These are phyloP conservation scores for Wickerhamiella allomyrinae DNA, from an alignment of 805 yeast genomes.

Conservation along the genomic window DNA sequence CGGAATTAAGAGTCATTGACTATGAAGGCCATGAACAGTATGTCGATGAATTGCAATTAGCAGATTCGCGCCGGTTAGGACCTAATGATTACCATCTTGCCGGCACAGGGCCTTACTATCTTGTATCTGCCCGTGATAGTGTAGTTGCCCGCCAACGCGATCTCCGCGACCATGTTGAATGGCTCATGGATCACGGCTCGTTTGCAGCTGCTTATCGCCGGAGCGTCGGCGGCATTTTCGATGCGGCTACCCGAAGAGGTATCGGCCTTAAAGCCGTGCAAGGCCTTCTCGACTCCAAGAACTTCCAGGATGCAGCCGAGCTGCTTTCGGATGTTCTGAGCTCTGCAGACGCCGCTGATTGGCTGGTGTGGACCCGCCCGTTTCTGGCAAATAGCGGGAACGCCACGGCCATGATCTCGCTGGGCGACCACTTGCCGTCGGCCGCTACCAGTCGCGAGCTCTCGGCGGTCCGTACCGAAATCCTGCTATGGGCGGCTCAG, in stretches of 20 bases:
- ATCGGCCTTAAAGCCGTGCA: slow-evolving; percentile 45
- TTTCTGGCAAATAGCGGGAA: slow-evolving; percentile 28
- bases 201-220: slow-evolving; percentile 52
- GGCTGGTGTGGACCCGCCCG: slow-evolving; percentile 51
- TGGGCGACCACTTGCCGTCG: slow-evolving; percentile 46
- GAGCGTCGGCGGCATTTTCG: not conserved
- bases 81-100: slow-evolving; percentile 50
- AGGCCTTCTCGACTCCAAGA: slow-evolving; percentile 22
- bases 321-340: slow-evolving; percentile 33
- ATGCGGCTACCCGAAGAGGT: slow-evolving; percentile 21
- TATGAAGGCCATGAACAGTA: slow-evolving; percentile 56
- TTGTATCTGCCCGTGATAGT: slow-evolving; percentile 71
- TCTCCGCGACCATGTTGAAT: slow-evolving; percentile 51
- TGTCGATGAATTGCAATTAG: slow-evolving; percentile 63
- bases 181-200: slow-evolving; percentile 46
- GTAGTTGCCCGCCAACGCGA: slow-evolving; percentile 62
- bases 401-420: slow-evolving; percentile 29
- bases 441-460: slow-evolving; percentile 17
- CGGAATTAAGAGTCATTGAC: slow-evolving; percentile 63
- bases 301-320: slow-evolving; percentile 44
- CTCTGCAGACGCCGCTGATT: slow-evolving; percentile 27
- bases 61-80: slow-evolving; percentile 44
- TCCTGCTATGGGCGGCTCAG: slow-evolving; percentile 35
- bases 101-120: slow-evolving; percentile 34
- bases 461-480: slow-evolving; percentile 28